A percentile compares a stretch with the other conserved stretches of the same genome.
phyloP scores from a whole-genome alignment of 2,329 filamentous ascomycete genomes.

The Neofusicoccum sp. region DNA sequence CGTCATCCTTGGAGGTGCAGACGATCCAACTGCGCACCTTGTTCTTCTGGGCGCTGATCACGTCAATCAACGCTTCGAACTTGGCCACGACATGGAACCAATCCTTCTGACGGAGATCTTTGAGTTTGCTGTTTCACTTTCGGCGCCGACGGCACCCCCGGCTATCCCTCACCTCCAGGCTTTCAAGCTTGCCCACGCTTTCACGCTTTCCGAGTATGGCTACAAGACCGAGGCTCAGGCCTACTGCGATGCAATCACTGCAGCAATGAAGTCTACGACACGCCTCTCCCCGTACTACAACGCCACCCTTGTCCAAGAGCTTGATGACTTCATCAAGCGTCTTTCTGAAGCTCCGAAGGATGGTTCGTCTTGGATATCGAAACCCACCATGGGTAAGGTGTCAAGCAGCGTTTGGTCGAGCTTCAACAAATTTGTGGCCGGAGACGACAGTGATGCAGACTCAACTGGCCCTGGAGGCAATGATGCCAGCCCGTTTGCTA shows the following conservation, averaged over 20 bases:
- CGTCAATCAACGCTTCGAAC: slow-evolving; percentile 65
- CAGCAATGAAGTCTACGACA: slow-evolving; percentile 75
- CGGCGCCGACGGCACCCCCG: slow-evolving; percentile 51
- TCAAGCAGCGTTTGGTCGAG: slow-evolving; percentile 86
- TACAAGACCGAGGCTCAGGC: slow-evolving; percentile 77
- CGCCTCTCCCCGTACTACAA: slow-evolving; percentile 87
- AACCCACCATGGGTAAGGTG: slow-evolving; percentile 93
- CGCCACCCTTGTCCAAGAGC: slow-evolving; percentile 65
- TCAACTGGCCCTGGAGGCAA: slow-evolving; percentile 57
- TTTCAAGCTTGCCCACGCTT: slow-evolving; percentile 89
- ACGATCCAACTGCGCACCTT: slow-evolving; percentile 76
- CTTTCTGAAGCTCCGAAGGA: slow-evolving; percentile 84
- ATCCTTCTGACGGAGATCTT: slow-evolving; percentile 96
- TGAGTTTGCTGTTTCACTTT: slow-evolving; percentile 80
- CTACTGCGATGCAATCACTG: slow-evolving; percentile 83
- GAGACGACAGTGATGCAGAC: slow-evolving; percentile 73
- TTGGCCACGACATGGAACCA: slow-evolving; percentile 77
- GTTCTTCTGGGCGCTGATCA: slow-evolving; percentile 86
- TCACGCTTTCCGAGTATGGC: slow-evolving; percentile 79
- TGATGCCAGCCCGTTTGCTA: slow-evolving; percentile 73
- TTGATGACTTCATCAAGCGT: slow-evolving; percentile 81
- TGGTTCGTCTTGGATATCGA: slow-evolving; percentile 83
- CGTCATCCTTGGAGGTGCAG: slow-evolving; percentile 74
- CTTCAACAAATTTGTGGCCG: slow-evolving; percentile 95
- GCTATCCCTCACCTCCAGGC: slow-evolving; percentile 78